phyloP scores from a whole-genome alignment of 148 eudicot species.

The Rhododendron ovatum region DNA sequence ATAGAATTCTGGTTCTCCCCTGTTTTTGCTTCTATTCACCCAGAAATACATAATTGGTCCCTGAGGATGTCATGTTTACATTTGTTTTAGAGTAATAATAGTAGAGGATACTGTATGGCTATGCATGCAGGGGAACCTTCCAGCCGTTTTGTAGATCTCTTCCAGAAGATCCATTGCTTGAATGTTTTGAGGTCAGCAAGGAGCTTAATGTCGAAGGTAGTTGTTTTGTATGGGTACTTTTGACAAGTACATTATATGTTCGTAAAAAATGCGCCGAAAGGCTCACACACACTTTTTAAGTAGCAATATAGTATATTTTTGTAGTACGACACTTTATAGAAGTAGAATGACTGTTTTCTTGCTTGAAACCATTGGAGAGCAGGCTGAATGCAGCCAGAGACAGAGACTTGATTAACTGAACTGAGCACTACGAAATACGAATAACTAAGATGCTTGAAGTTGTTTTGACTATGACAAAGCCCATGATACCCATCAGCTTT shows the following conservation, averaged over 20 bases:
- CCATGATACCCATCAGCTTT: not conserved
- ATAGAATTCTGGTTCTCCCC: not conserved
- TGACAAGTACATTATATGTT: not conserved
- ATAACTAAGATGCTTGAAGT: not conserved
- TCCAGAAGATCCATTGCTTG: slow-evolving; percentile 88
- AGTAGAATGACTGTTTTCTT: not conserved
- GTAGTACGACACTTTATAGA: not conserved
- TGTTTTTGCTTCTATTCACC: slow-evolving; percentile 5
- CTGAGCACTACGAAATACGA: not conserved
- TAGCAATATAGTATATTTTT: not conserved
- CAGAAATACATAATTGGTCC: not conserved
- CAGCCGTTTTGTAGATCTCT: slow-evolving; percentile 93
- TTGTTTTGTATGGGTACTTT: not conserved
- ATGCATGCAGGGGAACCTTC: slow-evolving; percentile 72
- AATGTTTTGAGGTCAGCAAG: slow-evolving; percentile 58
- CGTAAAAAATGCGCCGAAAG: too few species aligned
- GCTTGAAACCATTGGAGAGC: not conserved
- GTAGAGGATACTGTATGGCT: slow-evolving; percentile 10
- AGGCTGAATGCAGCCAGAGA: not conserved
- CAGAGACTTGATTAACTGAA: not conserved
- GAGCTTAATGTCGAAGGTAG: slow-evolving; percentile 58
- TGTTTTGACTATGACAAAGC: not conserved
- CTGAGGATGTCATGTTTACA: not conserved
- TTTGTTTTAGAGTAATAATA: slow-evolving; percentile 1
- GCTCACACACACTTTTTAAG: not conserved